Base-by-base conservation (phyloP, 2,329 filamentous ascomycete genomes). In the Cadophora sp. region DNA sequence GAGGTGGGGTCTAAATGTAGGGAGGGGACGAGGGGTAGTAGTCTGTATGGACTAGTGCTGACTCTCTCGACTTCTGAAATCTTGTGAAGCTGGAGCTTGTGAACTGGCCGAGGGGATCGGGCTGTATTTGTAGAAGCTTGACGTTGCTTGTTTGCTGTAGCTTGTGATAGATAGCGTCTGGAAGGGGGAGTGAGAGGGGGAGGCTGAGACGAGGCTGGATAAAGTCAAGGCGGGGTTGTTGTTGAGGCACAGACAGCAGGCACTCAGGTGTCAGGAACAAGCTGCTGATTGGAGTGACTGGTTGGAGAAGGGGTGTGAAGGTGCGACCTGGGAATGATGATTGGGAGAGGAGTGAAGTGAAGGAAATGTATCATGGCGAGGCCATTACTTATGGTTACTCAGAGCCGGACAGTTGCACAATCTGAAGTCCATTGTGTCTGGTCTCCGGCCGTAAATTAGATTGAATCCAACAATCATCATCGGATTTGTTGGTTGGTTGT, bases 141-240 rank as follows among this genome's bases (percentile, higher is more conserved):
- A 47, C 30, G 16, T 60, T 48, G 55, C 22, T 48, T 60, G 41
- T 60, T 47, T 47, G 39, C 22, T 47, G 58, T 14, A 45, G 22
- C 41, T 47, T 60, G 24, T 33, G 58, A 47, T n/a, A 20, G 58
- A 47, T n/a, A 20, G 39, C 27, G 39, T 59, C 20, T 14, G n/a
- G 9, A 22, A 22, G 33, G 30, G 7, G 41, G 27, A 33, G n/a
- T n/a, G n/a, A n/a, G n/a, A 4, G 9, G n/a, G 20, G 24, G 56
- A 58, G 55, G 58, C 58, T 60, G 58, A 60, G 58, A 48, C 58
- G 16, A 60, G 58, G 41, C 58, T 60, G 58, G 58, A 9, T 45
- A 36, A 45, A 43, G 41, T 45, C 39, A 48, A 9, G 30, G 58
- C 58, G 41, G 58, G 58, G 58, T 33, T 30, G 43, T 47, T 47